Conservation (phyloP, 257 asterid genomes). For the Rhazya stricta region DNA sequence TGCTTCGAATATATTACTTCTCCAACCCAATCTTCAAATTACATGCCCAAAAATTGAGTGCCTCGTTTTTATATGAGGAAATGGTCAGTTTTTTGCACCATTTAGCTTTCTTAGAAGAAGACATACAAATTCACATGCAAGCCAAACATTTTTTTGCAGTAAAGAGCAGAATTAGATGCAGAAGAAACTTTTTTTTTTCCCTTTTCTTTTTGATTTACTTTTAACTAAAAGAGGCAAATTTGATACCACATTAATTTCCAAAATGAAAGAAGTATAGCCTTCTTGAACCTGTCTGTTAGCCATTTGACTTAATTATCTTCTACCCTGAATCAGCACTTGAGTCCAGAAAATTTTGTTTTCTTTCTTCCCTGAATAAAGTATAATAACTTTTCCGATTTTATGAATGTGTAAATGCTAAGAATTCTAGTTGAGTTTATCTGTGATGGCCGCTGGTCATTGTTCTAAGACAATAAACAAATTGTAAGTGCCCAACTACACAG, state of each 20-base stretch:
- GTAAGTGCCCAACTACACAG: background rate
- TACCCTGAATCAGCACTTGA: background rate
- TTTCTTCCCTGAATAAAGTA: background rate
- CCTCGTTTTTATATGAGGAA: background rate
- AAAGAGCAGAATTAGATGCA: background rate
- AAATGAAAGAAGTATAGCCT: background rate
- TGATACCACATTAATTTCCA: too few species aligned
- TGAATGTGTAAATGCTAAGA: background rate
- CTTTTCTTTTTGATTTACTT: background rate
- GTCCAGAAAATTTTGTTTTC: background rate
- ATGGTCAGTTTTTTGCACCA: too few species aligned
- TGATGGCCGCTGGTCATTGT: background rate
- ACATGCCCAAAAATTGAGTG: background rate
- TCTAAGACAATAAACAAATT: background rate
- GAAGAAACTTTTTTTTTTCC: too few species aligned
- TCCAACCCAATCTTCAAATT: too few species aligned
- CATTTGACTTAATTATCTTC: background rate
- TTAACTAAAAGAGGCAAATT: too few species aligned
- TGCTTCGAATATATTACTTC: too few species aligned
- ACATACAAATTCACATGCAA: background rate
- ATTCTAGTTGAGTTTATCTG: too few species aligned
- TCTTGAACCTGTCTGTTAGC: too few species aligned
- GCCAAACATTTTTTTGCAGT: background rate
- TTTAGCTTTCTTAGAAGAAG: background rate
- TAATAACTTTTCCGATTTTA: background rate